phyloP scores from a whole-genome alignment of 345 rosid genomes.

The Linum trigynum region DNA sequence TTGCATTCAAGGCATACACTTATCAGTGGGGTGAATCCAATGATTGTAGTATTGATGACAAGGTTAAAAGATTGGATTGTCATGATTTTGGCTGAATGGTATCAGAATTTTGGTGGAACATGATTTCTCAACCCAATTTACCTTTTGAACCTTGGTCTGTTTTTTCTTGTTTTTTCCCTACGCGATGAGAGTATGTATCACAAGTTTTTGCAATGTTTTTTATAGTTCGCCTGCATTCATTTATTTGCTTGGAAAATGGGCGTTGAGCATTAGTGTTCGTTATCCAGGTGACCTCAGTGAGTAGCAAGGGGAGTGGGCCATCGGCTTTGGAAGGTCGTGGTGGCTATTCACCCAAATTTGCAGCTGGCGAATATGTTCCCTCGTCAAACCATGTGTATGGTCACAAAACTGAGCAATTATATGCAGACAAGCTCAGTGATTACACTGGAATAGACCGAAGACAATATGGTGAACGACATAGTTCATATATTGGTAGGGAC shows the following conservation, averaged over 20 bases:
- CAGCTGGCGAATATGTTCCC: slow-evolving; percentile 54
- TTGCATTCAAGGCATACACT: too few relatives aligned
- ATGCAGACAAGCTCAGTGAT: slow-evolving; percentile 63
- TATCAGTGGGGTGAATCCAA: too few relatives aligned
- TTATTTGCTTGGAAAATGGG: too few relatives aligned
- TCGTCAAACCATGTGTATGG: slow-evolving; percentile 62
- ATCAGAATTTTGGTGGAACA: background rate
- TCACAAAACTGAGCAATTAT: slow-evolving; percentile 62
- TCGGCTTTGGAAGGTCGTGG: slow-evolving; percentile 62
- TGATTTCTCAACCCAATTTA: background rate
- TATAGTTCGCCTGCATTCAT: too few relatives aligned
- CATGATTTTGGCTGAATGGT: background rate
- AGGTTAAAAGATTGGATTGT: too few relatives aligned
- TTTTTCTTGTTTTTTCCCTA: background rate
- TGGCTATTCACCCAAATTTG: slow-evolving; percentile 76
- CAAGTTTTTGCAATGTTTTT: background rate
- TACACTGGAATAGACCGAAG: slow-evolving; percentile 63
- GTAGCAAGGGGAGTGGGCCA: slow-evolving; percentile 39
- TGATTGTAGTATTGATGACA: too few relatives aligned
- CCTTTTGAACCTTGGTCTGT: background rate
- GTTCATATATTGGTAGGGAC: slow-evolving; percentile 63
- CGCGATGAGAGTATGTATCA: background rate
- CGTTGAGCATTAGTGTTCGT: background rate
- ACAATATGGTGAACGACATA: slow-evolving; percentile 61
- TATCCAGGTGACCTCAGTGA: slow-evolving; percentile 35